Base-by-base conservation (phyloP, 2,329 filamentous ascomycete species). In the Aureobasidium subglaciale region DNA sequence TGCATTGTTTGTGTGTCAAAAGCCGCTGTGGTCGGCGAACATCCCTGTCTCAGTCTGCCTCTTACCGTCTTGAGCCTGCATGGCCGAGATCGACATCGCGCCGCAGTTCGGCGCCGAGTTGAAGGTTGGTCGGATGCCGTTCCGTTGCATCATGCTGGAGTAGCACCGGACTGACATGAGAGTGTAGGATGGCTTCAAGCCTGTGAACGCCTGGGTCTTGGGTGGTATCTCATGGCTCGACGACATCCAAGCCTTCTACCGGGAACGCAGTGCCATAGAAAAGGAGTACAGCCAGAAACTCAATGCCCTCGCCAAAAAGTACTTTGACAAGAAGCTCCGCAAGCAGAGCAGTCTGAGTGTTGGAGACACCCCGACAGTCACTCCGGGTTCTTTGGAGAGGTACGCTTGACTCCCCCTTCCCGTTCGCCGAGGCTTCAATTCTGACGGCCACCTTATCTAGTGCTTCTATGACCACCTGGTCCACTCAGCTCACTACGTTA, bases 221-320 rank as follows among this genome's bases (percentile, higher is more conserved):
- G 85, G 88, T 70, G 90, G 92, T 61, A 95, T 99, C 70, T 78
- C 82, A 62, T 99, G 92, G 92, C 84, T 99, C 58, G 92, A 96
- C 66, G 93, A 99, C 65, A 88, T 99, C 60, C 90, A 99, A 71
- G 85, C 89, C 67, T 99, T 97, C 77, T 99, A 97, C 77, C 88
- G 93, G 61, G 93, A 99, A 73, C 84, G 95, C 57, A 89, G 90
- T 68, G 84, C 78, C 32, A 96, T 99, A 70, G 93, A 99, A 75
- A 96, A 96, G 74, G 95, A 99, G 70, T 97, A 99, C 71, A 87
- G 89, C 65, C 81, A 86, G 61, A 97, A 92, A 73, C 83, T 99
- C 61, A 87, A 83, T 63, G 84, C 84, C 2, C 77, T 99, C 49
- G 93, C 92, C 55, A 95, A 93, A 77, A 96, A 93, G 71, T 97